phyloP scores from a whole-genome alignment of 805 yeast genomes.

The Pichia ethanolica region DNA sequence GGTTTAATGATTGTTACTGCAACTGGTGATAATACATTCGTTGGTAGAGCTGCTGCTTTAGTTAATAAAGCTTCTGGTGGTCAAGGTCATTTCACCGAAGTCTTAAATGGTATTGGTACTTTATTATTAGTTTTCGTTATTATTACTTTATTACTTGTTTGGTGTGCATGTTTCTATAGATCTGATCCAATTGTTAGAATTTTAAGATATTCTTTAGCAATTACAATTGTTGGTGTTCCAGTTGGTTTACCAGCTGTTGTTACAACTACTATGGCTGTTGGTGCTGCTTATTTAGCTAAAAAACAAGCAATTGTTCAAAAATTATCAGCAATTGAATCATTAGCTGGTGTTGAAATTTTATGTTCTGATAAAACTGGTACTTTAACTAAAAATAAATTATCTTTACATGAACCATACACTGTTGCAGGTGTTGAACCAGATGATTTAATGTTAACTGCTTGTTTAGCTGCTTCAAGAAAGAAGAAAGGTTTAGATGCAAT shows the following conservation, averaged over 20 bases:
- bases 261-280: slow-evolving; percentile 98
- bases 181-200: slow-evolving; percentile 78
- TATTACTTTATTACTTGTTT: slow-evolving; percentile 77
- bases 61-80: slow-evolving; percentile 89
- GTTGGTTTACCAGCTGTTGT: slow-evolving; percentile 98
- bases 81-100: slow-evolving; percentile 94
- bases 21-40: slow-evolving; percentile 92
- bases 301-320: slow-evolving; percentile 96
- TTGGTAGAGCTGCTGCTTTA: slow-evolving; percentile 94
- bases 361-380: slow-evolving; percentile 96
- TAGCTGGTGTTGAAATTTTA: slow-evolving; percentile 91
- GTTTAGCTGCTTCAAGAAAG: slow-evolving; percentile 97
- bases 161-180: slow-evolving; percentile 94
- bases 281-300: slow-evolving; percentile 97
- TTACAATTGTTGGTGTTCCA: slow-evolving; percentile 96
- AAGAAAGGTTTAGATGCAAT: slow-evolving; percentile 97
- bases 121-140: slow-evolving; percentile 82
- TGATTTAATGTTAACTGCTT: slow-evolving; percentile 94
- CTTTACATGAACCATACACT: slow-evolving; percentile 95
- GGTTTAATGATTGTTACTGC: slow-evolving; percentile 90
- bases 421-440: slow-evolving; percentile 96
- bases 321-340: slow-evolving; percentile 86
- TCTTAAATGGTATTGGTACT: slow-evolving; percentile 95
- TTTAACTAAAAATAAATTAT: slow-evolving; percentile 87
- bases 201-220: slow-evolving; percentile 88